Conservation (phyloP, 1,284 basidiomycete genomes). For the Cryptococcus sp. region DNA sequence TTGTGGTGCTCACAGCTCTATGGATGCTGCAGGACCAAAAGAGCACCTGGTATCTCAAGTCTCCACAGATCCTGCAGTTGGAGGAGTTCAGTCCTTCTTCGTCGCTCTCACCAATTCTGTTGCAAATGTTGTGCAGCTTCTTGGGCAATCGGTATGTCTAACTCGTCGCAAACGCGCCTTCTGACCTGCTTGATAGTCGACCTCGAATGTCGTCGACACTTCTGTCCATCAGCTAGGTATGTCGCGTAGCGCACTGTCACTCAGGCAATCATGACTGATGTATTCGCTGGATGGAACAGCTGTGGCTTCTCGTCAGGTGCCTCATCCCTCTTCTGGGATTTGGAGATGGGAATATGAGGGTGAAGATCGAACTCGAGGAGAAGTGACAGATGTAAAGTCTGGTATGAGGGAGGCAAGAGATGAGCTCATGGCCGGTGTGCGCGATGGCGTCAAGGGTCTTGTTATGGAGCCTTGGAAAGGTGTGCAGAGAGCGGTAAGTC, state of each 20-base stretch:
- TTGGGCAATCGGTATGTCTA: slow-evolving; percentile 1
- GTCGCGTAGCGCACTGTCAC: background rate
- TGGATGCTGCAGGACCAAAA: slow-evolving; percentile 2
- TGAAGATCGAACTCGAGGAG: background rate
- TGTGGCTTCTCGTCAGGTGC: too few relatives aligned
- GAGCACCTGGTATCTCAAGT: slow-evolving; percentile 1
- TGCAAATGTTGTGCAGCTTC: background rate
- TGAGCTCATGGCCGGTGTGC: slow-evolving; percentile 1
- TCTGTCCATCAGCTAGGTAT: background rate
- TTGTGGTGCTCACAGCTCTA: background rate
- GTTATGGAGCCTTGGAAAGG: background rate
- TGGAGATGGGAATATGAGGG: slow-evolving; percentile 5
- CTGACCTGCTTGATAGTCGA: background rate
- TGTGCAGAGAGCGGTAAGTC: slow-evolving; percentile 1
- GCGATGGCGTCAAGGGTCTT: slow-evolving; percentile 4
- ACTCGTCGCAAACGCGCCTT: background rate
- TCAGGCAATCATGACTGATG: background rate
- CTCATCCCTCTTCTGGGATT: background rate
- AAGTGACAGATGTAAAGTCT: slow-evolving; percentile 2
- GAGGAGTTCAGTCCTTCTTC: slow-evolving; percentile 6
- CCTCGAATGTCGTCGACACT: background rate
- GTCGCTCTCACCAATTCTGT: background rate
- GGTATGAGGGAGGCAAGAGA: slow-evolving; percentile 6
- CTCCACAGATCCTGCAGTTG: background rate
- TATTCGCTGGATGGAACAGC: too few relatives aligned